phyloP scores from a whole-genome alignment of 495 filamentous ascomycete genomes.

The Staphylotrichum tortipilum region DNA sequence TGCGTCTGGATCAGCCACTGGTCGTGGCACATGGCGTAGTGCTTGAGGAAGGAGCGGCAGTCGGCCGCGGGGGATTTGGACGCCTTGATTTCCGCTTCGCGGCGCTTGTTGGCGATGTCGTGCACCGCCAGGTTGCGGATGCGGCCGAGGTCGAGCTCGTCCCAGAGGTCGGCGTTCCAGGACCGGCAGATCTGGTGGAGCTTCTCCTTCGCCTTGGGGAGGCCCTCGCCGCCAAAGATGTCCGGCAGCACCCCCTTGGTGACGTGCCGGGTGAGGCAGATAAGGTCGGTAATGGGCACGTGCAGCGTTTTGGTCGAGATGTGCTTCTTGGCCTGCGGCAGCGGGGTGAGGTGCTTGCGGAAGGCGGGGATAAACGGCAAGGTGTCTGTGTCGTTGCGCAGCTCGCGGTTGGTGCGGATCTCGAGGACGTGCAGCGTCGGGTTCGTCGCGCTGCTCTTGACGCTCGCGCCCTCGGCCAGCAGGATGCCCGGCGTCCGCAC shows the following conservation, averaged over 20 bases:
- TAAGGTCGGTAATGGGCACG: slow-evolving; percentile 63
- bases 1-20: slow-evolving; percentile 91
- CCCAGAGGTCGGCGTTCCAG: slow-evolving; percentile 69
- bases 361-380: slow-evolving; percentile 69
- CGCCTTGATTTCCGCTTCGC: slow-evolving; percentile 48
- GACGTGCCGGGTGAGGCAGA: slow-evolving; percentile 68
- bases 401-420: slow-evolving; percentile 51
- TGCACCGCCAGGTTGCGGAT: slow-evolving; percentile 71
- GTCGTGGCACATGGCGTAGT: slow-evolving; percentile 90
- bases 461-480: slow-evolving; percentile 58
- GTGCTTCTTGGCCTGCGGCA: slow-evolving; percentile 50
- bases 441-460: slow-evolving; percentile 43
- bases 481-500: slow-evolving; percentile 72
- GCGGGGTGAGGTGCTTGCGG: slow-evolving; percentile 47
- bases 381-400: slow-evolving; percentile 65
- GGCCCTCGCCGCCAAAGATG: slow-evolving; percentile 37
- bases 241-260: slow-evolving; percentile 53
- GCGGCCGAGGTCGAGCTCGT: slow-evolving; percentile 73
- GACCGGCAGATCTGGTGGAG: slow-evolving; percentile 53
- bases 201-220: slow-evolving; percentile 46
- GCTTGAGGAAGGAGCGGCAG: slow-evolving; percentile 74
- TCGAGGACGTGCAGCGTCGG: slow-evolving; percentile 71
- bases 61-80: slow-evolving; percentile 49
- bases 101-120: slow-evolving; percentile 61
- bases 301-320: slow-evolving; percentile 56